Percentiles rank a stretch among this genome's conserved stretches.
phyloP scores from a whole-genome alignment of 2,329 filamentous ascomycete genomes.

The Colletotrichum sp. region DNA sequence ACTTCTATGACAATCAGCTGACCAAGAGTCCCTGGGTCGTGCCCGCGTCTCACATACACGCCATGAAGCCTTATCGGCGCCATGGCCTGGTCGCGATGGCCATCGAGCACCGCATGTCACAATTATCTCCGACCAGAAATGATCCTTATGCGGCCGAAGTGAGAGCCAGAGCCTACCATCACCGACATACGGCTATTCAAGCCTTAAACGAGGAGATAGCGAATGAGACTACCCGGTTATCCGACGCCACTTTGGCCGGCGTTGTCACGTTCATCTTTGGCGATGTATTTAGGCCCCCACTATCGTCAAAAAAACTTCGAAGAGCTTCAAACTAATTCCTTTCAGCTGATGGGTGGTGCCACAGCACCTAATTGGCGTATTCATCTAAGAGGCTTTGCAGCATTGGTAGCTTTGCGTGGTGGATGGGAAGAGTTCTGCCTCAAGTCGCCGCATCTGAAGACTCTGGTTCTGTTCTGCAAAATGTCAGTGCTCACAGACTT shows the following conservation, averaged over 20 bases:
- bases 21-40: background rate
- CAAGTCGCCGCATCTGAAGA: background rate
- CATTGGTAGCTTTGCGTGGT: constrained; percentile 11
- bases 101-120: constrained; percentile 36
- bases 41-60: background rate
- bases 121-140: constrained; percentile 4
- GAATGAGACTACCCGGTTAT: constrained; percentile 19
- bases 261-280: background rate
- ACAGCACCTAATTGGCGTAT: constrained; percentile 37
- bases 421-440: constrained; percentile 1
- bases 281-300: background rate
- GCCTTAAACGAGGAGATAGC: constrained; percentile 32
- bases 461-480: background rate
- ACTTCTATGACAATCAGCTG: background rate
- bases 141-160: constrained; percentile 24
- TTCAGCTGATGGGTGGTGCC: constrained; percentile 27
- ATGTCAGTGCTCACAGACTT: background rate
- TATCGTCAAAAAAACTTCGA: background rate
- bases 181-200: constrained; percentile 32
- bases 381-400: constrained; percentile 30
- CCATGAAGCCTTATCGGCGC: background rate
- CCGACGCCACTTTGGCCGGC: background rate
- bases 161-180: constrained; percentile 28
- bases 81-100: constrained; percentile 31
- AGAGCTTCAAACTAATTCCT: background rate